Base-by-base conservation (phyloP, 306 rosid genomes). In the Acmispon strigosus region DNA sequence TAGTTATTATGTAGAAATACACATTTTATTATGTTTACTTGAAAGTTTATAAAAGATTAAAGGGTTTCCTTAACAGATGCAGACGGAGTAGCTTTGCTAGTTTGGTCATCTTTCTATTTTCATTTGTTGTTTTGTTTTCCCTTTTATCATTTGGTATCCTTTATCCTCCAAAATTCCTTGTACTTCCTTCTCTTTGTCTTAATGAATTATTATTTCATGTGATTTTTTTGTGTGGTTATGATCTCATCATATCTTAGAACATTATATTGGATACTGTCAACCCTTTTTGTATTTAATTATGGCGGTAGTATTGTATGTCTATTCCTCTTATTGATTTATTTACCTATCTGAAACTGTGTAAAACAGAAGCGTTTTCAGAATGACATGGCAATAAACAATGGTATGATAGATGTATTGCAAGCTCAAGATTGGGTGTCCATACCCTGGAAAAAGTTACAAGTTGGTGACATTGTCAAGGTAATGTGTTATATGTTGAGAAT, bases 311-410 rank as follows among this genome's bases (percentile, higher is more conserved):
- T 29, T 51, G 29, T 48, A 22, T 50, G 18, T 42, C 37, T 41
- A 18, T 70, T 70, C 66, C 22, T 53, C 18, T 51, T 55, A 56
- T 15, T 70, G 34, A 49, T 65, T 49, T 74, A 39, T 76, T 66
- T 42, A 9, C 72, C 75, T 76, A 70, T 64, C 49, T 73, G 66
- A 37, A 69, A 69, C 68, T 76, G 5, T 57, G 78, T 48, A 27
- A 61, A 66, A 82, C 96, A 92, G 98, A 92, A 92, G 79, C 98
- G 98, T 45, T 83, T 92, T 73, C 97, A 89, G 87, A 92, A 87
- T 81, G 98, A 92, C 67, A 83, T 89, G 98, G 34, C 90, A 37
- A 69, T 92, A 71, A 92, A 92, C 74, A 92, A 86, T 72, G 80
- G 83, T 82, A 37, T 13, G 47, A 81, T 92, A 39, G 90, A 92